Conservation (phyloP, 78 protist species). For the Paulinella micropora region DNA sequence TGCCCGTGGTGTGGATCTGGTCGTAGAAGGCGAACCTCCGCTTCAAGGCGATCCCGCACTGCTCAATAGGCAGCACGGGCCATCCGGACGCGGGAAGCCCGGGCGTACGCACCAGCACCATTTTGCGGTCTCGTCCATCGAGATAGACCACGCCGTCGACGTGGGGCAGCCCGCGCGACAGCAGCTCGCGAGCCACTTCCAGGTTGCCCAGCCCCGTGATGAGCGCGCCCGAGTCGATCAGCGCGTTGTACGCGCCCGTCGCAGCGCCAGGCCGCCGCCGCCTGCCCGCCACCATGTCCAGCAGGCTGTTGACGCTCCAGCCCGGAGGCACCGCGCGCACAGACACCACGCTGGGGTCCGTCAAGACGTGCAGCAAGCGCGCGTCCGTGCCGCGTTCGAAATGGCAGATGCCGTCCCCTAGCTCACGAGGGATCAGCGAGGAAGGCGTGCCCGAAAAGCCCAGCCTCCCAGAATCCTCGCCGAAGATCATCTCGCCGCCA, state of each 20-base stretch:
- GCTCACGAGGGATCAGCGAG: conserved; percentile 27
- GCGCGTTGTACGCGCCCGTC: conserved; percentile 13
- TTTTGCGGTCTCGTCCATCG: conserved; percentile 29
- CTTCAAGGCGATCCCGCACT: conserved; percentile 39
- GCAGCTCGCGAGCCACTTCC: conserved; percentile 37
- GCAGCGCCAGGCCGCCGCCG: neutral
- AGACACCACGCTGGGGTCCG: neutral
- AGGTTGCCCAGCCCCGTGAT: conserved; percentile 41
- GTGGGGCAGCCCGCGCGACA: conserved; percentile 15
- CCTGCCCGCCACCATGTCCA: neutral
- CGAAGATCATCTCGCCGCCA: conserved; percentile 30
- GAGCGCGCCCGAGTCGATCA: conserved; percentile 58
- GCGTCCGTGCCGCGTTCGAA: conserved; percentile 28
- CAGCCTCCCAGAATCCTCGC: neutral
- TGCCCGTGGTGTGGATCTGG: conserved; percentile 26
- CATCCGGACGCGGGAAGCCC: conserved; percentile 19
- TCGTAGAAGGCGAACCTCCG: conserved; percentile 51
- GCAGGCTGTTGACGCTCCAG: conserved; percentile 32
- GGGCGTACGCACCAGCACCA: conserved; percentile 30
- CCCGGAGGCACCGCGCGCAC: neutral
- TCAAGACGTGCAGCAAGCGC: conserved; percentile 1
- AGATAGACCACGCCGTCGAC: conserved; percentile 43
- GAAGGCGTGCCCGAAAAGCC: conserved; percentile 38
- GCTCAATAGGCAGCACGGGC: conserved; percentile 19
- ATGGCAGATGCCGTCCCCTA: conserved; percentile 25